Conservation (phyloP, 805 yeast species). For the Komagataella phaffii region DNA sequence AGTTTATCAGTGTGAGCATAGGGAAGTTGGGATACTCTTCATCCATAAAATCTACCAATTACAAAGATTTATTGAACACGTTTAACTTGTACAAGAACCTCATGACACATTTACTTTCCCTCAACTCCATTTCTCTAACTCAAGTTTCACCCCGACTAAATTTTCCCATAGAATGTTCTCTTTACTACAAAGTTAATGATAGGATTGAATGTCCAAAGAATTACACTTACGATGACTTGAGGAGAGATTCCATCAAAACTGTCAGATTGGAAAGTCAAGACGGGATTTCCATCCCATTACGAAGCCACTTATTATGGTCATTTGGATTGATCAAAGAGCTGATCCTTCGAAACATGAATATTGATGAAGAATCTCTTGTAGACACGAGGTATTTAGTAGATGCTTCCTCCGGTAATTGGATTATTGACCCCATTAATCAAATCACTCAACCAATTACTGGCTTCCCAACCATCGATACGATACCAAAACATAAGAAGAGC, state of each 20-base stretch:
- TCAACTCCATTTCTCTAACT: constrained; percentile 10
- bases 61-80: neutral
- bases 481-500: constrained; percentile 4
- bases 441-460: neutral
- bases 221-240: neutral
- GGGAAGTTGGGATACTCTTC: neutral
- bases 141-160: constrained; percentile 38
- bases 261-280: constrained; percentile 16
- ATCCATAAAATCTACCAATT: neutral
- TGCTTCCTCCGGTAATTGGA: neutral
- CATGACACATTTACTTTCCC: neutral
- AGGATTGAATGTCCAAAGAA: constrained; percentile 2
- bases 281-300: constrained; percentile 41
- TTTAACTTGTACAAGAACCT: neutral
- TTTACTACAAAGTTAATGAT: constrained; percentile 11
- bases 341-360: constrained; percentile 29
- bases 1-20: neutral
- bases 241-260: neutral
- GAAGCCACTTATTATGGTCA: constrained; percentile 31
- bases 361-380: constrained; percentile 26
- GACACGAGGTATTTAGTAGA: constrained; percentile 7
- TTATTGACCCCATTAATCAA: constrained; percentile 5
- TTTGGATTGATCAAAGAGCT: constrained; percentile 30
- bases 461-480: neutral
- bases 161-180: constrained; percentile 19